These are phyloP conservation scores for Trichoderma endophyticum DNA, from an alignment of 2,329 filamentous ascomycete genomes.

Conservation along the genomic window DNA sequence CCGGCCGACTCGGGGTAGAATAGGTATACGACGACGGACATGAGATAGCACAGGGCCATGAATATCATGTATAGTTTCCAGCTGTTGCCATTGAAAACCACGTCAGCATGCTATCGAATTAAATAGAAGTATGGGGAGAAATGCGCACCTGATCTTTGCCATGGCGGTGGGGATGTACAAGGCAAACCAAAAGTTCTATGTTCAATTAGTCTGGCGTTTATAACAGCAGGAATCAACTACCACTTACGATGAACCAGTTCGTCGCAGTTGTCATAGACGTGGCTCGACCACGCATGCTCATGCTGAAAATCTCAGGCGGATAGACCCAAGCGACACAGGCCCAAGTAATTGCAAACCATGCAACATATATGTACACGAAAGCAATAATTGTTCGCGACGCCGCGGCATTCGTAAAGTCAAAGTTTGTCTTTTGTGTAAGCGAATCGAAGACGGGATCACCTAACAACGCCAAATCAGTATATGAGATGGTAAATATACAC, in stretches of 20 bases:
- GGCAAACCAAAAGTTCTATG: constrained; percentile 19
- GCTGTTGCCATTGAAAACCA: not conserved
- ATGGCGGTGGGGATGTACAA: constrained; percentile 20
- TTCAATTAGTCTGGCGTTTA: not conserved
- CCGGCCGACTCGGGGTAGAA: constrained; percentile 19
- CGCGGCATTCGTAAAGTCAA: constrained; percentile 41
- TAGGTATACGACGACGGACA: constrained; percentile 19
- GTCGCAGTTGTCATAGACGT: constrained; percentile 20
- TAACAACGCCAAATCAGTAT: not conserved
- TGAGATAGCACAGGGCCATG: constrained; percentile 18
- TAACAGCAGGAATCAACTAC: fast-evolving
- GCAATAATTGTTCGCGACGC: constrained; percentile 58
- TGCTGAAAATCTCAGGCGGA: constrained; percentile 50
- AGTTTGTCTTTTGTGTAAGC: constrained; percentile 18
- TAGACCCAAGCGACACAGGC: constrained; percentile 62
- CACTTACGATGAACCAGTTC: constrained; percentile 20
- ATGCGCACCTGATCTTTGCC: constrained; percentile 17
- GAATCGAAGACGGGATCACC: constrained; percentile 18
- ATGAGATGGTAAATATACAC: not conserved
- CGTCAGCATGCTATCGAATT: not conserved
- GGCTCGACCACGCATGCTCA: constrained; percentile 25
- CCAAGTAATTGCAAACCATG: constrained; percentile 58
- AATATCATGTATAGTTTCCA: constrained; percentile 22
- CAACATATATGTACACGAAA: constrained; percentile 59
- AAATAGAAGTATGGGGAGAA: not conserved